Conservation (phyloP, 345 rosid genomes). For the Adansonia digitata region DNA sequence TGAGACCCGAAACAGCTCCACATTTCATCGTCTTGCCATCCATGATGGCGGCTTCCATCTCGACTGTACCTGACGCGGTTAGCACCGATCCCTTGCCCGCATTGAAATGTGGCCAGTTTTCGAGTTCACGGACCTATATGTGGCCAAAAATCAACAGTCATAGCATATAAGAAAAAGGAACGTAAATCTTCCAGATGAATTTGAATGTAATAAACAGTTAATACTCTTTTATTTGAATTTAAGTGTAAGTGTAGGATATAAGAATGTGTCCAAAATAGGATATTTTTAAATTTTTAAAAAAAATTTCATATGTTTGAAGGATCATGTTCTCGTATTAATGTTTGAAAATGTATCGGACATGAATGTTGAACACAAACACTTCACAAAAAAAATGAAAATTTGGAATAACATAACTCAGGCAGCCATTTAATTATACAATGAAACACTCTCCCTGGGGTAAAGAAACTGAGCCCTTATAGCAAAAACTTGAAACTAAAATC, state of each 20-base stretch:
- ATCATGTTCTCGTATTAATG: too few species aligned
- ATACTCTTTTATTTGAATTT: too few species aligned
- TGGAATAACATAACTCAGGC: too few species aligned
- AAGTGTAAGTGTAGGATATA: too few species aligned
- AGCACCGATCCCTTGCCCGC: conserved; percentile 93
- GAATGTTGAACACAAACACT: too few species aligned
- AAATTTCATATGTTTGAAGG: too few species aligned
- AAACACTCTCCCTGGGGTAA: not conserved
- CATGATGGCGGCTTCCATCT: conserved; percentile 98
- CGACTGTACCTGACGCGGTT: conserved; percentile 67
- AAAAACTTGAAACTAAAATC: not conserved
- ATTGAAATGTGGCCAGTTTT: conserved; percentile 74
- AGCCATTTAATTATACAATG: not conserved
- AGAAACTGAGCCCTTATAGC: not conserved
- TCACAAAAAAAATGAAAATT: too few species aligned
- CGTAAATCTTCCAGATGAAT: not conserved
- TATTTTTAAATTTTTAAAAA: too few species aligned
- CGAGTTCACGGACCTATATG: conserved; percentile 73
- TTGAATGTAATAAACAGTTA: not conserved
- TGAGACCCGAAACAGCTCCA: conserved; percentile 89
- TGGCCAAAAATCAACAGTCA: not conserved
- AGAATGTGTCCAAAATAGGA: too few species aligned
- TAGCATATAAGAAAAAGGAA: not conserved
- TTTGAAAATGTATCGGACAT: too few species aligned
- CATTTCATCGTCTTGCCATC: conserved; percentile 77